These are phyloP conservation scores for Ailanthus altissimus DNA, from an alignment of 345 rosid genomes.

Conservation along the genomic window DNA sequence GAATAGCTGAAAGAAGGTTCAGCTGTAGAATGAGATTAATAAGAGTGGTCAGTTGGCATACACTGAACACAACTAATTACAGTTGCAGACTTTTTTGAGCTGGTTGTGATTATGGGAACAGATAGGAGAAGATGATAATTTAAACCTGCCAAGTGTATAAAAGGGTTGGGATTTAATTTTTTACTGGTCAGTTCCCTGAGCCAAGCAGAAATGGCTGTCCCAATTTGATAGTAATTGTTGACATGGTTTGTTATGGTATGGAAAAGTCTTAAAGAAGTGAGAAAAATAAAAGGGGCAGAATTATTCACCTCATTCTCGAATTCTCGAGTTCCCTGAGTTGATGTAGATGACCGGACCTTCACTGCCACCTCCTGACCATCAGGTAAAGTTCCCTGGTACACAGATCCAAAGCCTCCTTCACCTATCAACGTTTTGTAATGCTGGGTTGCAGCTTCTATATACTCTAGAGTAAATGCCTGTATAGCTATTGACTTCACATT, in stretches of 20 bases:
- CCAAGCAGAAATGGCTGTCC: neutral
- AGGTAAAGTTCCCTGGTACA: conserved; percentile 48
- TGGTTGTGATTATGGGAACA: neutral
- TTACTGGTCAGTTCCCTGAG: neutral
- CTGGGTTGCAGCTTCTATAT: conserved; percentile 50
- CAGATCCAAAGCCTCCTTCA: conserved; percentile 62
- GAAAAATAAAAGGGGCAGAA: neutral
- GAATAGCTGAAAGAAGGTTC: conserved; percentile 64
- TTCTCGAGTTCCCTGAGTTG: conserved; percentile 57
- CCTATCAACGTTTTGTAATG: conserved; percentile 47
- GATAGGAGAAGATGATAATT: neutral
- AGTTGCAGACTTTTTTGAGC: neutral
- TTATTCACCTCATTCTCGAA: conserved; percentile 56
- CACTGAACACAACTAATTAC: neutral
- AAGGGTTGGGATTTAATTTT: neutral
- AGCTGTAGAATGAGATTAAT: conserved; percentile 38
- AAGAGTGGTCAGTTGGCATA: conserved; percentile 8
- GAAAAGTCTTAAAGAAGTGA: neutral
- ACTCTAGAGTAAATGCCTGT: conserved; percentile 42
- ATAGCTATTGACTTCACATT: conserved; percentile 47
- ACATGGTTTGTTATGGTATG: neutral
- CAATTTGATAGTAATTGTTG: neutral
- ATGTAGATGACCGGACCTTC: conserved; percentile 60
- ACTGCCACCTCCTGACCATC: conserved; percentile 60
- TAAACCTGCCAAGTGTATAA: neutral